Conservation (phyloP, 148 eudicot species). For the Pouteria glomerata region DNA sequence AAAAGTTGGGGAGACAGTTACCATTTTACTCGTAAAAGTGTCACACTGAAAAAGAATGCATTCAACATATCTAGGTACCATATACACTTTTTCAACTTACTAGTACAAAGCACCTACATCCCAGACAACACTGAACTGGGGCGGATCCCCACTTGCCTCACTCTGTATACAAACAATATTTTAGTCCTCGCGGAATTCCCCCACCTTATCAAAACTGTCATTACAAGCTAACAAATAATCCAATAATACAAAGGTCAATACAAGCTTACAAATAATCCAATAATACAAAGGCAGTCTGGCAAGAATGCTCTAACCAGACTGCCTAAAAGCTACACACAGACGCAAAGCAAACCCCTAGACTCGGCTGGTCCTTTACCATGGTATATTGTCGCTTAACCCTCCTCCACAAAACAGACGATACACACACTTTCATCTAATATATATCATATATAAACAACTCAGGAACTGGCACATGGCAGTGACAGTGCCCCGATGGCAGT, state of each 20-base stretch:
- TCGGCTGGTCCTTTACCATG: slow-evolving; percentile 13
- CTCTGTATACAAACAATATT: background rate
- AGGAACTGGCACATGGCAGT: slow-evolving; percentile 23
- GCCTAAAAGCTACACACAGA: slow-evolving; percentile 17
- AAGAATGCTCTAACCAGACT: slow-evolving; percentile 16
- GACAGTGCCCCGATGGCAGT: slow-evolving; percentile 42
- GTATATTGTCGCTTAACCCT: slow-evolving; percentile 19
- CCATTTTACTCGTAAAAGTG: too few species aligned
- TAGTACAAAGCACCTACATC: slow-evolving; percentile 1
- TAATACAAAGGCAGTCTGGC: slow-evolving; percentile 4
- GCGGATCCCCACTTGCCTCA: background rate
- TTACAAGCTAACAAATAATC: slow-evolving; percentile 19
- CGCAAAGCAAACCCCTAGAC: slow-evolving; percentile 14
- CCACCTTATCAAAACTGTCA: slow-evolving; percentile 14
- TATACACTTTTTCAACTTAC: background rate
- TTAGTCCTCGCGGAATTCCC: background rate
- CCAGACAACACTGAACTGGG: background rate
- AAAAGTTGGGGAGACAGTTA: too few species aligned
- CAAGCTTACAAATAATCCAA: slow-evolving; percentile 19
- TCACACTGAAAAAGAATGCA: background rate
- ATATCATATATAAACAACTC: slow-evolving; percentile 33
- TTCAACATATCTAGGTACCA: background rate
- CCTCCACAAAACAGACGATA: slow-evolving; percentile 7
- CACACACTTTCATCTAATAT: slow-evolving; percentile 19
- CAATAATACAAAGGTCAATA: slow-evolving; percentile 13